Evolutionary conservation across 2,329 filamentous ascomycete genomes (phyloP).

Genomic region (Moelleriella libera): DNA sequence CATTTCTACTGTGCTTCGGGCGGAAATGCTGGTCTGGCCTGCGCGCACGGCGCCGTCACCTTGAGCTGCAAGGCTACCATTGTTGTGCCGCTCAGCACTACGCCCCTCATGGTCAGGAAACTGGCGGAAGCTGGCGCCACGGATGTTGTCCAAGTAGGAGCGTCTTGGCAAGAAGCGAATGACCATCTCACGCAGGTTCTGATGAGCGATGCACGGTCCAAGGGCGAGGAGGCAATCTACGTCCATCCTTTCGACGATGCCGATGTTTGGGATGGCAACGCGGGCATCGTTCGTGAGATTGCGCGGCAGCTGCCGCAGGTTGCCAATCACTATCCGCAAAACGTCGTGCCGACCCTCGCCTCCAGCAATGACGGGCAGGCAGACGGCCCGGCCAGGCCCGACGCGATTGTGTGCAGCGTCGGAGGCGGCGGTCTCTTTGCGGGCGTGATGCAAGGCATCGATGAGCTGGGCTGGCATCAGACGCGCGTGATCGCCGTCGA

Average conservation of each 20-base stretch:
- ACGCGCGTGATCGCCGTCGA: slow-evolving; percentile 53
- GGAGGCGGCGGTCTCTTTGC: slow-evolving; percentile 72
- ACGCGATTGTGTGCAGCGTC: slow-evolving; percentile 60
- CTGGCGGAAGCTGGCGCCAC: slow-evolving; percentile 46
- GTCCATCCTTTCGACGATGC: slow-evolving; percentile 53
- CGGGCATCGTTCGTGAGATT: slow-evolving; percentile 37
- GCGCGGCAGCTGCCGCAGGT: slow-evolving; percentile 17
- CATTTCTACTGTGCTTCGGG: slow-evolving; percentile 65
- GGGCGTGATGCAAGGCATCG: slow-evolving; percentile 53
- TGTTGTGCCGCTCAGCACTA: slow-evolving; percentile 53
- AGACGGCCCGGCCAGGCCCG: slow-evolving; percentile 18
- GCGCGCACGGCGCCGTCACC: slow-evolving; percentile 53
- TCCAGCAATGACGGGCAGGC: background rate
- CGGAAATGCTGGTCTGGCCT: slow-evolving; percentile 70
- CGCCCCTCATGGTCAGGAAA: slow-evolving; percentile 52
- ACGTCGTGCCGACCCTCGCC: slow-evolving; percentile 38
- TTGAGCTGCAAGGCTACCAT: slow-evolving; percentile 53
- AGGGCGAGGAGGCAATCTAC: slow-evolving; percentile 34
- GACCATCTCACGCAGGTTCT: slow-evolving; percentile 45
- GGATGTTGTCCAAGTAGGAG: slow-evolving; percentile 51
- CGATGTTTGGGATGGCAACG: slow-evolving; percentile 52
- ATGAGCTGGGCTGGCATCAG: slow-evolving; percentile 10
- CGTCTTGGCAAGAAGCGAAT: slow-evolving; percentile 57
- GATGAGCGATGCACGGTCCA: slow-evolving; percentile 10
- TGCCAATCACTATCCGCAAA: slow-evolving; percentile 16